These are phyloP conservation scores for Martensiomyces pterosporus DNA, from an alignment of 192 early-diverging fungal genomes.

Conservation along the genomic window DNA sequence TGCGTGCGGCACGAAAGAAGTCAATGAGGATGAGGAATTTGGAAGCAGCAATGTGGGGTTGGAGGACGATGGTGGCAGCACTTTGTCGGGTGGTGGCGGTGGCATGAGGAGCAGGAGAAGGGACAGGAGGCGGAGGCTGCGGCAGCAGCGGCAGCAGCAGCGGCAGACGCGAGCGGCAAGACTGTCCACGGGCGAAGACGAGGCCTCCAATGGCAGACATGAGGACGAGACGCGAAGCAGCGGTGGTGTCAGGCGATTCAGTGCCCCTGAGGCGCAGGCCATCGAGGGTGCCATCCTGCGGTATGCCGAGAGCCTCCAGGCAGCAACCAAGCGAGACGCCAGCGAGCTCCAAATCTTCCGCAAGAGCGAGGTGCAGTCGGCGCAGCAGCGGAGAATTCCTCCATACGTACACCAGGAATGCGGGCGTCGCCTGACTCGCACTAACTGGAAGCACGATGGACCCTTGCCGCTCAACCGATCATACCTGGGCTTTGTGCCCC, in stretches of 20 bases:
- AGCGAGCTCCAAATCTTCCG: slow-evolving; percentile 7
- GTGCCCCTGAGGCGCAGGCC: slow-evolving; percentile 4
- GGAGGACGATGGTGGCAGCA: no score
- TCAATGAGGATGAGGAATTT: not conserved
- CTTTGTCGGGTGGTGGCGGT: no score
- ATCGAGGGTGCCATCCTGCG: slow-evolving; percentile 26
- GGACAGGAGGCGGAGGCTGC: no score
- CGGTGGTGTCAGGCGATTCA: no score
- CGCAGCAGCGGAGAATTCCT: slow-evolving; percentile 18
- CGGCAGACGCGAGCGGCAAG: no score
- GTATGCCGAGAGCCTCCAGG: slow-evolving; percentile 37
- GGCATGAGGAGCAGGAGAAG: no score
- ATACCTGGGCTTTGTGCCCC: slow-evolving; percentile 11
- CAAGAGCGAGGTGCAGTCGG: slow-evolving; percentile 10
- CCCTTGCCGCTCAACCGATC: slow-evolving; percentile 17
- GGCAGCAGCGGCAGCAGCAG: no score
- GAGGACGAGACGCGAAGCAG: not conserved
- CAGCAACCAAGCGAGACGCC: slow-evolving; percentile 22
- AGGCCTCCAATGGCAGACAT: not conserved
- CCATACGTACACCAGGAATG: slow-evolving; percentile 18
- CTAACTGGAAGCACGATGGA: slow-evolving; percentile 15
- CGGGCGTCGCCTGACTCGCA: slow-evolving; percentile 1
- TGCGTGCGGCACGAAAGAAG: not conserved
- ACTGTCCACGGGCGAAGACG: no score
- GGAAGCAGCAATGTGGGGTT: no score